Evolutionary conservation across 2,329 filamentous ascomycete genomes (phyloP), one percentile per base, ranked within the genome.

Genomic region (Blastomyces gilchristii): DNA sequence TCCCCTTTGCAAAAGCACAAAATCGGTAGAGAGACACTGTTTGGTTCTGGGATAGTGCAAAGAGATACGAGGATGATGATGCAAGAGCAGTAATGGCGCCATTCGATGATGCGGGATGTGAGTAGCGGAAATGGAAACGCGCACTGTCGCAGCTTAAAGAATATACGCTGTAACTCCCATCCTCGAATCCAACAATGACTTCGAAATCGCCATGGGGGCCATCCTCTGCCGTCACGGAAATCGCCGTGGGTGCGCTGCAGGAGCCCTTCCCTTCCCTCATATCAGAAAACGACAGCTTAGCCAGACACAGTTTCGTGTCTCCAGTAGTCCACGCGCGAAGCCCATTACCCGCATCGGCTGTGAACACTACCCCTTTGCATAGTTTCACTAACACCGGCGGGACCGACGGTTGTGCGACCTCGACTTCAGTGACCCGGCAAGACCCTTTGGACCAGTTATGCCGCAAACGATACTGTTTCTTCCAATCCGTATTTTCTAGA

Each of bases 371-470:
- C 0, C 90, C 88, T 63, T 90, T 85, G 52, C 87, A 83, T 66
- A 96, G 83, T 72, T 89, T 90, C 58, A 92, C 89, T 7, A 97
- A 78, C 47, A 91, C 73, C 2, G 82, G 81, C 47, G 89, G 79
- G 73, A 86, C 71, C 62, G 79, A 76, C 1, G 79, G 75, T 53
- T 81, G 78, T 61, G 81, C 77, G 31, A 91, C 82, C 54, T 86
- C 81, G 39, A 97, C 83, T 74, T 96, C 89, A 45, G 88, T 86
- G 14, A 96, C 85, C 47, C 85, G 87, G 70, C 91, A 96, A 68
- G 84, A 86, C 0, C 93, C 94, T 65, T 82, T 85, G 0, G 89
- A 84, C 94, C 94, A 97, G 76, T 97, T 97, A 72, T 96, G 89
- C 56, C 90, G 83, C 59, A 97, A 80, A 70, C 88, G 90, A 75